Conservation (phyloP, 352 stramenopile species). For the Elongisporangium anandrum region DNA sequence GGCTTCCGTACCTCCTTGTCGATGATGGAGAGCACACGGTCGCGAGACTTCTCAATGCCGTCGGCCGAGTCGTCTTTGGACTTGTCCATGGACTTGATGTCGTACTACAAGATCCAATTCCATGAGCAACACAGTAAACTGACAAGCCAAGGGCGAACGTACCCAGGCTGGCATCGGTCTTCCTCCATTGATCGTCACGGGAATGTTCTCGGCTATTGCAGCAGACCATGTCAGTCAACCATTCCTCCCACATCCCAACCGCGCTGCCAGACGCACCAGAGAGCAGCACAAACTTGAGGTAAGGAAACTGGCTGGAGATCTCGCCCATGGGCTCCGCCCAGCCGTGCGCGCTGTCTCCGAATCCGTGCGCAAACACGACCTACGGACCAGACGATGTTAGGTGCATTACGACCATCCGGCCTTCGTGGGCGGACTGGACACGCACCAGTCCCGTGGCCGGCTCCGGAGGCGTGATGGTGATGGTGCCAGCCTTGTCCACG, state of each 20-base stretch:
- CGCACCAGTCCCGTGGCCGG: constrained; percentile 1
- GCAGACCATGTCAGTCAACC: background rate
- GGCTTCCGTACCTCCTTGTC: constrained; percentile 37
- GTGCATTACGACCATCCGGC: background rate
- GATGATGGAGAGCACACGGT: constrained; percentile 66
- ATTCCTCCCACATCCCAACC: background rate
- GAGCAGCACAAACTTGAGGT: constrained; percentile 76
- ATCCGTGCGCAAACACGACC: constrained; percentile 83
- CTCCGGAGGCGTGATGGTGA: constrained; percentile 24
- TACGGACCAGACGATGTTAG: constrained; percentile 1
- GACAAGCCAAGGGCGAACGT: background rate
- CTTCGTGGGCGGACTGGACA: background rate
- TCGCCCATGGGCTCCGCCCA: constrained; percentile 55
- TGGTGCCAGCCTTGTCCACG: constrained; percentile 28
- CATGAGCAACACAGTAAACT: background rate
- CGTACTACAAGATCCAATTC: constrained; percentile 53
- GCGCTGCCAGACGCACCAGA: constrained; percentile 23
- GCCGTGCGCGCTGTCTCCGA: constrained; percentile 89
- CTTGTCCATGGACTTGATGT: constrained; percentile 91
- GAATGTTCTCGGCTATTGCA: constrained; percentile 62
- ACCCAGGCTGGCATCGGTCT: constrained; percentile 91
- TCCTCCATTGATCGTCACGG: constrained; percentile 92
- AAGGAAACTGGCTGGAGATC: constrained; percentile 45
- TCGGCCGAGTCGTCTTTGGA: constrained; percentile 81
- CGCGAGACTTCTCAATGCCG: constrained; percentile 80